Base-by-base conservation (phyloP, 2,329 filamentous ascomycete species). In the Emergomyces orientalis region DNA sequence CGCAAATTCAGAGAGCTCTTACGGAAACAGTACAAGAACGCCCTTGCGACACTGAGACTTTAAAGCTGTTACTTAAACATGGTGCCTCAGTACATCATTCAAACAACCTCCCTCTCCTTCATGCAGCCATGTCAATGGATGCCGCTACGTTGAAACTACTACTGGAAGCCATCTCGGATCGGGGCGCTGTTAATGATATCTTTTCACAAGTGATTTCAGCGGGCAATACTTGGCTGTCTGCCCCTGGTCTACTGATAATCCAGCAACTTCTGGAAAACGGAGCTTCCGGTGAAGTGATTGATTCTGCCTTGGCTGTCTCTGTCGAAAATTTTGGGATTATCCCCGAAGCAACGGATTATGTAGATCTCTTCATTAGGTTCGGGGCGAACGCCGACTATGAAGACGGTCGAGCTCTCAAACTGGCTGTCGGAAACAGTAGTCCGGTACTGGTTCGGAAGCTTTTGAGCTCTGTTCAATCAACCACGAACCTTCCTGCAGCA, bases 31-130 rank as follows among this genome's bases (percentile, higher is more conserved):
- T 67, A 13, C 56, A 66, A 51, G 65, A 64, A 17, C 51, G 39
- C 19, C 65, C 67, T n/a, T 63, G 58, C 30, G 65, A 68, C 34
- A 30, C 54, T 25, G 64, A 66, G 4, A 61, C 85, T 17, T 76
- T 86, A 39, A 74, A 72, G 34, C 77, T 85, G 11, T 69, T 87
- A 22, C 72, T 86, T 8, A 65, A 71, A 0, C 76, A 80, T 39
- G 83, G 84, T 0, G 84, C 84, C 2, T 81, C 81, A 61, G 79
- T 82, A 0, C 81, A 86, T 67, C 81, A 81, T 68, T 80, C 80
- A 25, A 76, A 78, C 11, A 83, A 83, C 1, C 82, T 85, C 61
- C 80, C 82, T 4, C 77, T 86, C 3, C 49, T 66, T 39, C 62
- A 66, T 25, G 63, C 67, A 5, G 68, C 67, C 13, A 62, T 62